Conservation (phyloP, 208 protist species). For the Leishmania arabica region DNA sequence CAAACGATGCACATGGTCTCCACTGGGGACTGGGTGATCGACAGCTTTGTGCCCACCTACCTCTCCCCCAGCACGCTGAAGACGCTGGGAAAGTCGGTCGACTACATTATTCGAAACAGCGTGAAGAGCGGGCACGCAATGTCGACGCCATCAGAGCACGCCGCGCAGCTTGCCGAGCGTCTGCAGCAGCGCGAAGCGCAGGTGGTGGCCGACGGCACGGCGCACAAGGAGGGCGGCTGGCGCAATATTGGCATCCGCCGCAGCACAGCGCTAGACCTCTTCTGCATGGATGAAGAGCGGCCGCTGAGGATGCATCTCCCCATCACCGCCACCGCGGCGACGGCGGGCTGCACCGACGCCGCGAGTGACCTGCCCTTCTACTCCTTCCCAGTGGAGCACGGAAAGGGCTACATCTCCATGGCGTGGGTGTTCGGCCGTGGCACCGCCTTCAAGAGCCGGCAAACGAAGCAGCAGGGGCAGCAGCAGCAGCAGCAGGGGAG, state of each 20-base stretch:
- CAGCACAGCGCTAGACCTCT: slow-evolving; percentile 81
- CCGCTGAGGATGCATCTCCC: slow-evolving; percentile 56
- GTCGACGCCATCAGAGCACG: slow-evolving; percentile 29
- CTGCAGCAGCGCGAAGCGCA: slow-evolving; percentile 19
- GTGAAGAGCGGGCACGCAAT: slow-evolving; percentile 24
- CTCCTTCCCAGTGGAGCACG: slow-evolving; percentile 81
- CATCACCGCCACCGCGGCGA: slow-evolving; percentile 22
- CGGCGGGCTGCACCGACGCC: neutral
- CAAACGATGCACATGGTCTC: slow-evolving; percentile 67
- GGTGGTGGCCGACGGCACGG: slow-evolving; percentile 14
- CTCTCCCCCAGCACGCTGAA: slow-evolving; percentile 48
- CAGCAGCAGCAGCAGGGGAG: slow-evolving; percentile 19
- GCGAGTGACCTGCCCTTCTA: slow-evolving; percentile 50
- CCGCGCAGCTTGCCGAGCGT: slow-evolving; percentile 23
- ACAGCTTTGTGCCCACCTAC: slow-evolving; percentile 79
- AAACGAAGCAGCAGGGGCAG: neutral
- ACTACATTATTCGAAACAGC: slow-evolving; percentile 85
- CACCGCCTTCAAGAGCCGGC: slow-evolving; percentile 54
- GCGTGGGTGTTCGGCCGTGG: slow-evolving; percentile 86
- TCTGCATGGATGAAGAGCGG: slow-evolving; percentile 47
- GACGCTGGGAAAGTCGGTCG: slow-evolving; percentile 41
- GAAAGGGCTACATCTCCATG: slow-evolving; percentile 71
- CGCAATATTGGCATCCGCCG: slow-evolving; percentile 81
- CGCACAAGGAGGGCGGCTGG: slow-evolving; percentile 29
- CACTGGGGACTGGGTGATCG: slow-evolving; percentile 62